These are phyloP conservation scores for Endotrypanum monterogeii DNA, from an alignment of 208 protist species.

Conservation along the genomic window DNA sequence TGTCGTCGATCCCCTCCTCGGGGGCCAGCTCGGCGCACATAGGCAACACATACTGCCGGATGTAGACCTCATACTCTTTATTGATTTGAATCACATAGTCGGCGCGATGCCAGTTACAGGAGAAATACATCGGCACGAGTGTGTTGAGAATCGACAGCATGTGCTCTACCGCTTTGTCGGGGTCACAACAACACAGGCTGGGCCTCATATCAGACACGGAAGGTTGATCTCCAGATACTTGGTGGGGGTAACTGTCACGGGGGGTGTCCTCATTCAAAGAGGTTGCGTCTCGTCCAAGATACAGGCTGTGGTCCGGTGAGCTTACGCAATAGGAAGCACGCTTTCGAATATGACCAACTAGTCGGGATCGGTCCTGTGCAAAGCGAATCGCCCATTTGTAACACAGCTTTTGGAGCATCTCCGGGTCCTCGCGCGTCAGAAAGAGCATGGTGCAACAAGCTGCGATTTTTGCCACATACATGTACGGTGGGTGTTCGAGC, in stretches of 20 bases:
- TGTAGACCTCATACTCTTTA: constrained; percentile 74
- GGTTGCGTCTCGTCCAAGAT: constrained; percentile 4
- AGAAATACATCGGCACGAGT: constrained; percentile 85
- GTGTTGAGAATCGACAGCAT: constrained; percentile 80
- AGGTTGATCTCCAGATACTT: neutral
- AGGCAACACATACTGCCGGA: constrained; percentile 74
- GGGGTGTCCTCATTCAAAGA: constrained; percentile 6
- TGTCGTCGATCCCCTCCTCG: constrained; percentile 62
- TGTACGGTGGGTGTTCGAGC: constrained; percentile 79
- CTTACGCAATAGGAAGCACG: constrained; percentile 35
- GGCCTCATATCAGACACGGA: constrained; percentile 8
- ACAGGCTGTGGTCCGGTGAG: constrained; percentile 3
- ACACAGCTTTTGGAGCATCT: constrained; percentile 61
- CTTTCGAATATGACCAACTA: constrained; percentile 48
- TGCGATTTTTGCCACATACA: constrained; percentile 84
- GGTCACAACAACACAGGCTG: constrained; percentile 36
- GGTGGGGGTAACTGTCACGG: neutral
- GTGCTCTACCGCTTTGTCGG: constrained; percentile 67
- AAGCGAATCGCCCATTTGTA: constrained; percentile 84
- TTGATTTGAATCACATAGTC: constrained; percentile 89
- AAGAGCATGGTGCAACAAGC: constrained; percentile 84
- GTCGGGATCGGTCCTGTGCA: constrained; percentile 43
- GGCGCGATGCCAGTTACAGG: constrained; percentile 85
- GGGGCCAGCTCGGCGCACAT: constrained; percentile 57
- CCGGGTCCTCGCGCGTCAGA: constrained; percentile 70